These are phyloP conservation scores for Barbarea vulgaris DNA, from an alignment of 345 rosid species.

Conservation along the genomic window DNA sequence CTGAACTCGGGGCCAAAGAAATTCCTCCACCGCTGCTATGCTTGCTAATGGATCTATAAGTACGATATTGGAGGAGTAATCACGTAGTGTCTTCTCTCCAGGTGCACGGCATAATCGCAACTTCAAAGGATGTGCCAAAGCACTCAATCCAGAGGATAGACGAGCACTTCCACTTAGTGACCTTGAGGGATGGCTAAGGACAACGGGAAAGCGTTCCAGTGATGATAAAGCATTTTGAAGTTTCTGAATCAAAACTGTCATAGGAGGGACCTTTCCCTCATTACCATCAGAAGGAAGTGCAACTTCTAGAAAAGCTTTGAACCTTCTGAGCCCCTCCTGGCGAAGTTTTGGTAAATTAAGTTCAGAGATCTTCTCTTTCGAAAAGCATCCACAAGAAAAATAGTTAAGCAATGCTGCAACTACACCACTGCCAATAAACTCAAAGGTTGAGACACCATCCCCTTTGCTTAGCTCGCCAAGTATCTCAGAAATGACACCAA, in stretches of 20 bases:
- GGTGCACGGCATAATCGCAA: conserved; percentile 91
- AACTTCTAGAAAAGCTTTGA: conserved; percentile 68
- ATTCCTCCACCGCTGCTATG: conserved; percentile 93
- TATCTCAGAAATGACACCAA: conserved; percentile 78
- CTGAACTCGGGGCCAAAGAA: conserved; percentile 97
- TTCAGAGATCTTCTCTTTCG: conserved; percentile 84
- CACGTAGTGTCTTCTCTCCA: conserved; percentile 91
- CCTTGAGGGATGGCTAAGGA: conserved; percentile 89
- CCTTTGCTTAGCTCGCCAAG: conserved; percentile 88
- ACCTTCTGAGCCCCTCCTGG: conserved; percentile 76
- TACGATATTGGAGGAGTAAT: conserved; percentile 94
- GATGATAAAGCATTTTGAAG: conserved; percentile 96
- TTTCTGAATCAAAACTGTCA: conserved; percentile 91
- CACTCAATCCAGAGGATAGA: conserved; percentile 93
- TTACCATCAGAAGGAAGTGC: conserved; percentile 69
- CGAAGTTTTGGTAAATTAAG: conserved; percentile 80
- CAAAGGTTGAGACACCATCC: conserved; percentile 98
- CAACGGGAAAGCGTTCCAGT: conserved; percentile 95
- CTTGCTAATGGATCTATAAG: conserved; percentile 98
- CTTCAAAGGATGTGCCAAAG: conserved; percentile 93
- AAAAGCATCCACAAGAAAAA: conserved; percentile 86
- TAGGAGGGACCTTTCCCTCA: conserved; percentile 56
- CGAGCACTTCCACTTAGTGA: conserved; percentile 89
- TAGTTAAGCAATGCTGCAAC: conserved; percentile 91
- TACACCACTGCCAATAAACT: conserved; percentile 97